These are phyloP conservation scores for Amanita jacksonii DNA, from an alignment of 768 basidiomycete genomes.

Conservation along the genomic window DNA sequence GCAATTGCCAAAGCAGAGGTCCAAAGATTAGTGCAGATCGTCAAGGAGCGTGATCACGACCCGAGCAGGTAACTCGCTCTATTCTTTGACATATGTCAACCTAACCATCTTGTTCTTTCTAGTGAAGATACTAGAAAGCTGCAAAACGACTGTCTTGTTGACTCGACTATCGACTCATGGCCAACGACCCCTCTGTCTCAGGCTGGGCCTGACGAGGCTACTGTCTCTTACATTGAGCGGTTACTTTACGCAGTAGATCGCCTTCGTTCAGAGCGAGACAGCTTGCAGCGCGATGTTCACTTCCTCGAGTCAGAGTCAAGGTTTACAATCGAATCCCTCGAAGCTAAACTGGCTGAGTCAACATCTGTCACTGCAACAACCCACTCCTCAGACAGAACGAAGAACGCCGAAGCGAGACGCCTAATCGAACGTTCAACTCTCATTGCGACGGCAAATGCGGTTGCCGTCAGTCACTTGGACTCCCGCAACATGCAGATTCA, in stretches of 20 bases:
- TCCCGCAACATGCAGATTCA: conserved; percentile 16
- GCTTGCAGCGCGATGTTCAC: conserved; percentile 49
- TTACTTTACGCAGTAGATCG: conserved; percentile 57
- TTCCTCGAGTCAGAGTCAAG: conserved; percentile 62
- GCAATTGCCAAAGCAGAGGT: conserved; percentile 28
- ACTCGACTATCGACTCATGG: neutral
- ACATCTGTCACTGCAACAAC: conserved; percentile 12
- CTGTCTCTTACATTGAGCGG: conserved; percentile 37
- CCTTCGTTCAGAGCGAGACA: conserved; percentile 57
- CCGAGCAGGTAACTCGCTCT: neutral
- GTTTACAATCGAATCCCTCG: conserved; percentile 51
- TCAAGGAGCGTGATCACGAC: conserved; percentile 16
- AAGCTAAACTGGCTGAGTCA: conserved; percentile 33
- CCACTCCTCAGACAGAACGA: conserved; percentile 8
- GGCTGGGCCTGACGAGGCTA: conserved; percentile 18
- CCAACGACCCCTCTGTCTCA: conserved; percentile 1
- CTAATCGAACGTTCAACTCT: conserved; percentile 24
- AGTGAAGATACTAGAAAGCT: too few relatives aligned
- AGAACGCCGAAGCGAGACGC: conserved; percentile 15
- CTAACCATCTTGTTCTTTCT: too few relatives aligned
- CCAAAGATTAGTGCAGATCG: conserved; percentile 15
- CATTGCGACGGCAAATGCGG: conserved; percentile 24
- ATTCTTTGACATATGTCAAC: too few relatives aligned
- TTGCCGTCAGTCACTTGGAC: conserved; percentile 32
- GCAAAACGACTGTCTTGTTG: neutral